These are phyloP conservation scores for Fusarium humuli DNA, from an alignment of 2,329 filamentous ascomycete genomes.

Conservation along the genomic window DNA sequence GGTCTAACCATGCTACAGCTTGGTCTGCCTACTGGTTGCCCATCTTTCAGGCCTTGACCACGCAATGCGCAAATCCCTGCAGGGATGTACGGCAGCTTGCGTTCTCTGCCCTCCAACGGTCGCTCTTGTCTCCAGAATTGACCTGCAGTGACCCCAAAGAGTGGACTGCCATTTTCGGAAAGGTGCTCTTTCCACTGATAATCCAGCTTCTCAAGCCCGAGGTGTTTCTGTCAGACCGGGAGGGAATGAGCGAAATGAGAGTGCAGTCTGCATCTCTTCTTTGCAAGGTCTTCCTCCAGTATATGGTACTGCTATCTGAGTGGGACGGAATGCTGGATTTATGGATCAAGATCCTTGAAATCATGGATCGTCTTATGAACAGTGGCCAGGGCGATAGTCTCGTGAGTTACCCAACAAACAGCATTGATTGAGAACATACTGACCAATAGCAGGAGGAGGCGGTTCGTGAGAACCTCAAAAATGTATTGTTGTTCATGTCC, in stretches of 20 bases:
- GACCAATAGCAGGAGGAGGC: constrained; percentile 79
- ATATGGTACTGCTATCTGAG: constrained; percentile 84
- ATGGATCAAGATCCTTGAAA: constrained; percentile 91
- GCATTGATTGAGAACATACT: neutral
- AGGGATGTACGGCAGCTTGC: constrained; percentile 92
- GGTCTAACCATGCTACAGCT: constrained; percentile 62
- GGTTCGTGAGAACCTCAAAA: constrained; percentile 94
- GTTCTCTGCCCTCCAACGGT: constrained; percentile 85
- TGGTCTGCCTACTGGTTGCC: constrained; percentile 99
- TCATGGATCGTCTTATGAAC: constrained; percentile 97
- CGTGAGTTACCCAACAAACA: constrained; percentile 63
- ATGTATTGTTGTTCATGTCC: constrained; percentile 94
- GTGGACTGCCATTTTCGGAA: constrained; percentile 94
- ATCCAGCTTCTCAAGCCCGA: constrained; percentile 90
- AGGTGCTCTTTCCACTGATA: constrained; percentile 94
- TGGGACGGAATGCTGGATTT: constrained; percentile 91
- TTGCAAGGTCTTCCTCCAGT: constrained; percentile 96
- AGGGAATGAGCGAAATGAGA: constrained; percentile 95
- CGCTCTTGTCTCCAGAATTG: constrained; percentile 85
- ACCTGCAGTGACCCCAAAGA: constrained; percentile 86
- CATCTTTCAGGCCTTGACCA: constrained; percentile 87
- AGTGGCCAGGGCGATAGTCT: constrained; percentile 91
- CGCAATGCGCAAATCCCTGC: constrained; percentile 93
- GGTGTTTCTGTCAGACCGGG: constrained; percentile 88
- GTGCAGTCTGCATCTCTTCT: constrained; percentile 91